These are phyloP conservation scores for Tylopilus subfusipes DNA, from an alignment of 768 basidiomycete species.

Conservation along the genomic window DNA sequence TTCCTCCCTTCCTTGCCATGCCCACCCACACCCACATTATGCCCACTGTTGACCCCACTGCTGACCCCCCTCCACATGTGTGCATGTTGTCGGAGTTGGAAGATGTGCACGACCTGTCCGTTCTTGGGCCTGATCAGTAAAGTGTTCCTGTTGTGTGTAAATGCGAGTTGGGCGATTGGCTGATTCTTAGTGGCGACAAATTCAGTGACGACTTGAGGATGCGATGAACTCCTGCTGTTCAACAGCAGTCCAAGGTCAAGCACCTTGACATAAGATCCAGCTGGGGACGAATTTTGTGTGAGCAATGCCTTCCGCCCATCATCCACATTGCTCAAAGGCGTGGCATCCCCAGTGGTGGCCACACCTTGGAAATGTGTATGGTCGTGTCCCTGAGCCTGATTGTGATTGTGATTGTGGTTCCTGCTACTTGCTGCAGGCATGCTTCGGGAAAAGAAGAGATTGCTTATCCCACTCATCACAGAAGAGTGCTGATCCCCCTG, in stretches of 20 bases:
- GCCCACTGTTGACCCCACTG: not conserved
- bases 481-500: constrained; percentile 24
- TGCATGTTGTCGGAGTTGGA: constrained; percentile 36
- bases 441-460: constrained; percentile 58
- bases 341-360: constrained; percentile 5
- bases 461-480: constrained; percentile 28
- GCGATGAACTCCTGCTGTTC: constrained; percentile 13
- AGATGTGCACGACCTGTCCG: constrained; percentile 52
- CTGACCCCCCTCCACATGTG: constrained; percentile 16
- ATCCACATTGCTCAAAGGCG: constrained; percentile 13
- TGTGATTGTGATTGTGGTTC: constrained; percentile 11
- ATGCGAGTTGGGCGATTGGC: constrained; percentile 44
- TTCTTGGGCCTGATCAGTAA: constrained; percentile 50
- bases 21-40: not conserved
- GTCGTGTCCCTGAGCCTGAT: constrained; percentile 5
- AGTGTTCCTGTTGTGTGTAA: constrained; percentile 51
- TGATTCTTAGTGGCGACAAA: constrained; percentile 48
- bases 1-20: constrained; percentile 2
- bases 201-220: constrained; percentile 39
- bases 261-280: constrained; percentile 50
- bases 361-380: constrained; percentile 13
- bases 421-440: constrained; percentile 22
- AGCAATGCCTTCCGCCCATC: constrained; percentile 6
- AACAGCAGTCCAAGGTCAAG: constrained; percentile 49
- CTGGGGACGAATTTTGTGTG: constrained; percentile 13